Evolutionary conservation across 306 rosid species (phyloP).

Genomic region (Casuarina equisetifolia): DNA sequence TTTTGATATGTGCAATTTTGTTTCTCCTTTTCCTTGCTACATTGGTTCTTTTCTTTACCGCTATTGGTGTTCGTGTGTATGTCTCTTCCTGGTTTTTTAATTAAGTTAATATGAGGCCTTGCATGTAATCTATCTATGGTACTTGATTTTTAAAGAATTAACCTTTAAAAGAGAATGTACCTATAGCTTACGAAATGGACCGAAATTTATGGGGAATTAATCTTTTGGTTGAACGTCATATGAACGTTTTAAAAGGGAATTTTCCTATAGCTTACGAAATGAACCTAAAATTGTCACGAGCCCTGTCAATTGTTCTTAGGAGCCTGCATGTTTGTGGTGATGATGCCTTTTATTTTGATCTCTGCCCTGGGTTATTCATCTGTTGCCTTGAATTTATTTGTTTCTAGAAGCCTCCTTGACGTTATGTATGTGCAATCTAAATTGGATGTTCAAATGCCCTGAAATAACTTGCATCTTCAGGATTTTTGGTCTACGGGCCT

Average conservation of each 20-base stretch:
- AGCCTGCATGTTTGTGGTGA: not conserved
- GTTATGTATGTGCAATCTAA: not conserved
- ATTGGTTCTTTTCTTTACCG: not conserved
- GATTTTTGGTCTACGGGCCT: slow-evolving; percentile 90
- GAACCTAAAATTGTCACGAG: not conserved
- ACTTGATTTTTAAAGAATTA: too few relatives aligned
- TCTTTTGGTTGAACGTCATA: too few relatives aligned
- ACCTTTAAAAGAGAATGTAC: not conserved
- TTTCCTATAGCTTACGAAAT: not conserved
- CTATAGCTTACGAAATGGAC: not conserved
- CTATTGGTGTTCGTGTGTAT: too few relatives aligned
- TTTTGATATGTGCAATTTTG: not conserved
- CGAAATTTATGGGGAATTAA: not conserved
- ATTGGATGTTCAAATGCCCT: slow-evolving; percentile 19
- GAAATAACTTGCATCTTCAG: slow-evolving; percentile 36
- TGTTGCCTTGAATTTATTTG: not conserved
- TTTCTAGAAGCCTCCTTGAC: not conserved
- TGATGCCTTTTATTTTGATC: not conserved
- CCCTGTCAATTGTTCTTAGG: not conserved
- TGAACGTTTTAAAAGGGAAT: too few relatives aligned
- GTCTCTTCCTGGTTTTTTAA: too few relatives aligned
- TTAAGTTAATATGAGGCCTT: too few relatives aligned
- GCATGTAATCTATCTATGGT: too few relatives aligned
- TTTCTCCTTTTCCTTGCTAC: not conserved
- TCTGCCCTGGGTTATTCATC: not conserved